A percentile compares a stretch with the other conserved stretches of the same genome.
phyloP scores from a whole-genome alignment of 1,284 basidiomycete species.

The Boletellus deceptivus region DNA sequence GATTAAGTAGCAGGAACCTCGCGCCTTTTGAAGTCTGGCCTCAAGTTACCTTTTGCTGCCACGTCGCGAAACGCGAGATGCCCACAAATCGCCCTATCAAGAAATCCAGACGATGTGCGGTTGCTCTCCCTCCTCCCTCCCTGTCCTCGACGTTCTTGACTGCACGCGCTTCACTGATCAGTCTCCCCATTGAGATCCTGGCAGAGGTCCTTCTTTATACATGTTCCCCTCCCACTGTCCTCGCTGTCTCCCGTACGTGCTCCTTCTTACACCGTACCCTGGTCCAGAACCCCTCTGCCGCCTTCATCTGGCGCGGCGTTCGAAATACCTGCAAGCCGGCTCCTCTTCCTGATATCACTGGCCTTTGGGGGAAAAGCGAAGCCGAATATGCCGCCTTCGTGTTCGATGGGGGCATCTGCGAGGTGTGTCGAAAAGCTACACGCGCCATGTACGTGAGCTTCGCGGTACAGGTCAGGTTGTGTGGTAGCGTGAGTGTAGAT shows the following conservation, averaged over 20 bases:
- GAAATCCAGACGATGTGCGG: conserved; percentile 6
- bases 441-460: conserved; percentile 43
- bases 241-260: conserved; percentile 45
- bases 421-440: conserved; percentile 47
- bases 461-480: conserved; percentile 42
- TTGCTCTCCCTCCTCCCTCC: not conserved
- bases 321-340: conserved; percentile 31
- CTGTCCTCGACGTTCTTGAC: not conserved
- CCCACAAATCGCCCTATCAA: not conserved
- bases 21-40: too few species aligned
- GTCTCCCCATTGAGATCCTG: conserved; percentile 46
- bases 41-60: too few species aligned
- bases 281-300: conserved; percentile 32
- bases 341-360: conserved; percentile 39
- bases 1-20: too few species aligned
- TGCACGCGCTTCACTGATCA: conserved; percentile 6
- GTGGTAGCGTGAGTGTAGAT: conserved; percentile 38
- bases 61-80: not conserved
- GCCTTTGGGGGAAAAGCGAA: conserved; percentile 37
- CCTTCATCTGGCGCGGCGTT: conserved; percentile 44
- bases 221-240: conserved; percentile 40
- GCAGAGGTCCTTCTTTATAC: conserved; percentile 42
- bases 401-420: conserved; percentile 56
- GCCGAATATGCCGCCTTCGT: conserved; percentile 56
- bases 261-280: conserved; percentile 40